Evolutionary conservation across 2,329 filamentous ascomycete species (phyloP).

Genomic region (Neospermospora avenae): DNA sequence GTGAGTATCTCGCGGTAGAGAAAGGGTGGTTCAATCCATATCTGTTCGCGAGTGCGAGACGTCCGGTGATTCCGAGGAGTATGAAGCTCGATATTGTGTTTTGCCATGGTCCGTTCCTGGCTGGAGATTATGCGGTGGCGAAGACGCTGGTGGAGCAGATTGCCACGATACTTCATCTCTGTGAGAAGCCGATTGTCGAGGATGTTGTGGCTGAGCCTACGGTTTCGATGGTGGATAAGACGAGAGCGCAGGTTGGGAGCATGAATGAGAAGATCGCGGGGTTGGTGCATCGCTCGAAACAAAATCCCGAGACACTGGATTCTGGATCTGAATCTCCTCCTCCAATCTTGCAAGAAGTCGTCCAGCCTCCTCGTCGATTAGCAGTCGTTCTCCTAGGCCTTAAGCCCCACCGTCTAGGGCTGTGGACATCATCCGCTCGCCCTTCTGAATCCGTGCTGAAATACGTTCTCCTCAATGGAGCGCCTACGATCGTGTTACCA

Average conservation of each 20-base stretch:
- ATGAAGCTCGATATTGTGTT: slow-evolving; percentile 18
- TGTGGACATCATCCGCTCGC: slow-evolving; percentile 17
- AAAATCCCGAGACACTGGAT: neutral
- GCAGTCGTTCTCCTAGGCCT: slow-evolving; percentile 17
- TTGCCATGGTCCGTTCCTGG: slow-evolving; percentile 17
- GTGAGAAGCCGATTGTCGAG: slow-evolving; percentile 1
- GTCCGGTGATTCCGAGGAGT: slow-evolving; percentile 16
- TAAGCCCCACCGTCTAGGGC: slow-evolving; percentile 15
- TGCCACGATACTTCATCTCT: slow-evolving; percentile 17
- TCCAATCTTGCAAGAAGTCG: slow-evolving; percentile 11
- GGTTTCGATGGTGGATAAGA: slow-evolving; percentile 5
- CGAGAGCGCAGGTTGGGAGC: slow-evolving; percentile 10
- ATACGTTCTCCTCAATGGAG: slow-evolving; percentile 16
- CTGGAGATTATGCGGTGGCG: slow-evolving; percentile 14
- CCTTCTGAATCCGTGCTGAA: slow-evolving; percentile 16
- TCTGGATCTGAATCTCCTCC: slow-evolving; percentile 11
- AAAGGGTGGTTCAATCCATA: slow-evolving; percentile 19
- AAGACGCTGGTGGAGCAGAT: slow-evolving; percentile 19
- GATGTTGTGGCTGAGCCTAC: slow-evolving; percentile 2
- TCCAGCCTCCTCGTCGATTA: slow-evolving; percentile 12
- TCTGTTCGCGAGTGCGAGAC: slow-evolving; percentile 18
- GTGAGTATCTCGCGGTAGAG: slow-evolving; percentile 14
- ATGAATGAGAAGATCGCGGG: slow-evolving; percentile 15
- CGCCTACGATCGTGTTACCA: slow-evolving; percentile 15
- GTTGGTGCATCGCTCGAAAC: slow-evolving; percentile 11